A percentile compares a stretch with the other conserved stretches of the same genome.
Evolutionary conservation across 2,329 filamentous ascomycete species (phyloP).

Genomic region (Thermoascus crustaceus): DNA sequence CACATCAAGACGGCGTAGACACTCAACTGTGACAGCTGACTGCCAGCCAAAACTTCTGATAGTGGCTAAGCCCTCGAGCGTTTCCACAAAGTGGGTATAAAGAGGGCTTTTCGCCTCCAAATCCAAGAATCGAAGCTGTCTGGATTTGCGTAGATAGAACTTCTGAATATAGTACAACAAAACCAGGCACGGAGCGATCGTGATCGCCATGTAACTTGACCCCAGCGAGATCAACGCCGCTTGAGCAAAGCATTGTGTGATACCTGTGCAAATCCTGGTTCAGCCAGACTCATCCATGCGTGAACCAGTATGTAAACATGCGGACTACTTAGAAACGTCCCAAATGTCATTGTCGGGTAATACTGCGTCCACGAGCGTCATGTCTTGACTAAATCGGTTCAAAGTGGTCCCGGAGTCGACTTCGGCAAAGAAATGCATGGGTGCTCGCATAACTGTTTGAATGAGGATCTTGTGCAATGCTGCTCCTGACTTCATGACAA

Average conservation of each 20-base stretch:
- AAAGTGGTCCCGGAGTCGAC: slow-evolving; percentile 5
- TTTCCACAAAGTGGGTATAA: slow-evolving; percentile 36
- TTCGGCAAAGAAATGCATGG: slow-evolving; percentile 5
- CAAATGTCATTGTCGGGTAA: not conserved
- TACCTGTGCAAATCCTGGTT: slow-evolving; percentile 1
- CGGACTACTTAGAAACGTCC: not conserved
- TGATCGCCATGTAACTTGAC: slow-evolving; percentile 3
- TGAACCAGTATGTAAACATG: no score
- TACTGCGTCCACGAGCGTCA: slow-evolving; percentile 1
- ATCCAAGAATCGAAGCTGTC: slow-evolving; percentile 34
- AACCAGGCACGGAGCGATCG: slow-evolving; percentile 1
- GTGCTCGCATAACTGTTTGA: slow-evolving; percentile 5
- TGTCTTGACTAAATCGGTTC: slow-evolving; percentile 5
- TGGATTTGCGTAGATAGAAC: slow-evolving; percentile 34
- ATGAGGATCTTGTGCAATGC: slow-evolving; percentile 1
- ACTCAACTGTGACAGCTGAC: slow-evolving; percentile 29
- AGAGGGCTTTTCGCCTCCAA: slow-evolving; percentile 33
- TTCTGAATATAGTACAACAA: slow-evolving; percentile 23
- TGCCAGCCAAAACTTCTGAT: slow-evolving; percentile 45
- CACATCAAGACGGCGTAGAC: slow-evolving; percentile 26
- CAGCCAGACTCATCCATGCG: not conserved
- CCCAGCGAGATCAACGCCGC: slow-evolving; percentile 1
- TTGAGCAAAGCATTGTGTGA: slow-evolving; percentile 1
- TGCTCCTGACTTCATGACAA: not conserved
- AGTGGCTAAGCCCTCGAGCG: slow-evolving; percentile 38